These are phyloP conservation scores for Populus hybrid DNA, from an alignment of 441 rosid species.

Conservation along the genomic window DNA sequence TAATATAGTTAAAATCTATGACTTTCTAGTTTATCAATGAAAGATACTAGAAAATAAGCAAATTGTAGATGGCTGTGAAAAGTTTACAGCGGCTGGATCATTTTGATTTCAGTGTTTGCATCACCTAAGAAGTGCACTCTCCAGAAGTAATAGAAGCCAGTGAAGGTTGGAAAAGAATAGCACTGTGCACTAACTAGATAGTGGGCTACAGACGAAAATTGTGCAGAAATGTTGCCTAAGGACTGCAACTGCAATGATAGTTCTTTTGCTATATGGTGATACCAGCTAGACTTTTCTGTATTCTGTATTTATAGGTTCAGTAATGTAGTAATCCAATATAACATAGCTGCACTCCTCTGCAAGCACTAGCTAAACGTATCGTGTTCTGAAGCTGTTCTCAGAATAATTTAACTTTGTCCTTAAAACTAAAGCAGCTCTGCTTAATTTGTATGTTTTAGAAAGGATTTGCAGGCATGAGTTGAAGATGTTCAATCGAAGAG, in stretches of 20 bases:
- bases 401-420: too few relatives aligned
- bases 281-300: too few relatives aligned
- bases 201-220: not conserved
- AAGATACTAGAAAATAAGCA: not conserved
- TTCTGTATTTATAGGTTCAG: too few relatives aligned
- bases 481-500: not conserved
- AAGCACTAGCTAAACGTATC: too few relatives aligned
- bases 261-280: too few relatives aligned
- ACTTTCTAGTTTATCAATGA: not conserved
- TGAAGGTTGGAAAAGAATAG: not conserved
- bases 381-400: too few relatives aligned
- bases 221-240: not conserved
- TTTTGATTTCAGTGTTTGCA: not conserved
- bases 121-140: not conserved
- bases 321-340: too few relatives aligned
- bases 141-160: not conserved
- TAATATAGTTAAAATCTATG: not conserved
- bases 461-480: not conserved
- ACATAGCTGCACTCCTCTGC: too few relatives aligned
- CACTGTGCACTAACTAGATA: not conserved
- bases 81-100: not conserved
- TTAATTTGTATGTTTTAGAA: not conserved
- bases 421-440: too few relatives aligned
- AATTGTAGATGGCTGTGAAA: not conserved
- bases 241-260: too few relatives aligned